Evolutionary conservation across 2,329 filamentous ascomycete genomes (phyloP).

Genomic region (Fusarium pseudonygamai): DNA sequence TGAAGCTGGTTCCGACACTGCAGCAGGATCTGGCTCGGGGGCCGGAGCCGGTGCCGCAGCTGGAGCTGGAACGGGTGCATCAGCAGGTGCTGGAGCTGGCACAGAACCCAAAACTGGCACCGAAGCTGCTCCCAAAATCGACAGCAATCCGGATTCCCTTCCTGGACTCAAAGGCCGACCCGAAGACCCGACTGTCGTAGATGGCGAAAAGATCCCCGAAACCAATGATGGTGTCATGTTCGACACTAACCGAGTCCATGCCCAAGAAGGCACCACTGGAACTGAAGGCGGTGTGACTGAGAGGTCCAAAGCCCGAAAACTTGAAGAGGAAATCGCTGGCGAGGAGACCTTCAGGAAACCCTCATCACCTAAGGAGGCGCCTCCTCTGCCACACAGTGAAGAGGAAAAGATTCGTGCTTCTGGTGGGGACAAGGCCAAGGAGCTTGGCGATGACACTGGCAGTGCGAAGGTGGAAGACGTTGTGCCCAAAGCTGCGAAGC

Average conservation of each 20-base stretch:
- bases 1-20: slow-evolving; percentile 7
- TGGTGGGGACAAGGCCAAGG: slow-evolving; percentile 42
- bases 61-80: not conserved
- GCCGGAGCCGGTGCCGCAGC: not conserved
- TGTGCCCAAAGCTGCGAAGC: slow-evolving; percentile 24
- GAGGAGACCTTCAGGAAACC: slow-evolving; percentile 78
- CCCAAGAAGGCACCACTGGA: slow-evolving; percentile 87
- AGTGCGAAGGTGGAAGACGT: slow-evolving; percentile 18
- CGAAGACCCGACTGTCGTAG: slow-evolving; percentile 61
- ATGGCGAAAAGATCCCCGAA: slow-evolving; percentile 70
- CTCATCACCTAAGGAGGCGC: slow-evolving; percentile 84
- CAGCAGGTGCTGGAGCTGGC: not conserved
- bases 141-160: slow-evolving; percentile 51
- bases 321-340: slow-evolving; percentile 71
- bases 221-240: slow-evolving; percentile 90
- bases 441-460: not conserved
- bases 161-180: slow-evolving; percentile 61
- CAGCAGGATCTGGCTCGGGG: slow-evolving; percentile 8
- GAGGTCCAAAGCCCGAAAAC: slow-evolving; percentile 80
- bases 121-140: slow-evolving; percentile 18
- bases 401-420: slow-evolving; percentile 69
- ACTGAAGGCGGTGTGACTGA: slow-evolving; percentile 90
- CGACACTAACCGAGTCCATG: slow-evolving; percentile 77
- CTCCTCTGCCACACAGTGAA: slow-evolving; percentile 83
- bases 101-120: slow-evolving; percentile 1